phyloP scores from a whole-genome alignment of 768 basidiomycete genomes.

The Leccinum disarticulatum region DNA sequence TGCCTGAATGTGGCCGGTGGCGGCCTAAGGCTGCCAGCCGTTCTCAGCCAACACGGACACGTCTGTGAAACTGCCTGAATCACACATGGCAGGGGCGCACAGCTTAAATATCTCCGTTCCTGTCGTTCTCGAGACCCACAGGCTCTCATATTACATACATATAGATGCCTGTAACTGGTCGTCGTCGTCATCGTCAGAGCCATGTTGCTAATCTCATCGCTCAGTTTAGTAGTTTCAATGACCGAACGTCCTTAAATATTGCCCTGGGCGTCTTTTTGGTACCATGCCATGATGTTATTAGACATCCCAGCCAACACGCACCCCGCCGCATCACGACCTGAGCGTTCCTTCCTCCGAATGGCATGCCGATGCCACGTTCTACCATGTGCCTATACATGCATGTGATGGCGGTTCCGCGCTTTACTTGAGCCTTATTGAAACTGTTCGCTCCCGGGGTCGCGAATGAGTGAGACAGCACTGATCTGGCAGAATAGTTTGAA shows the following conservation, averaged over 20 bases:
- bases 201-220: neutral
- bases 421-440: too few relatives aligned
- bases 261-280: neutral
- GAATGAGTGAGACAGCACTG: neutral
- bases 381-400: neutral
- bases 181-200: neutral
- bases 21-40: neutral
- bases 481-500: neutral
- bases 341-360: neutral
- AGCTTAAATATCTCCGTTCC: constrained; percentile 1
- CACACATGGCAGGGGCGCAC: constrained; percentile 10
- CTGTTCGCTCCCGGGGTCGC: neutral
- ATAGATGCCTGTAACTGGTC: neutral
- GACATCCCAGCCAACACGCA: neutral
- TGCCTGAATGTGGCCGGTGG: constrained; percentile 18
- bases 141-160: neutral
- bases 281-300: neutral
- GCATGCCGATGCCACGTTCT: neutral
- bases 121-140: neutral
- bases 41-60: neutral
- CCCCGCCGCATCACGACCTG: constrained; percentile 1
- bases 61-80: neutral
- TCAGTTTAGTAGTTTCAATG: neutral
- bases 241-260: neutral
- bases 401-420: neutral